Conservation (phyloP, 495 filamentous ascomycete species). For the Annulohypoxylon maeteangense region DNA sequence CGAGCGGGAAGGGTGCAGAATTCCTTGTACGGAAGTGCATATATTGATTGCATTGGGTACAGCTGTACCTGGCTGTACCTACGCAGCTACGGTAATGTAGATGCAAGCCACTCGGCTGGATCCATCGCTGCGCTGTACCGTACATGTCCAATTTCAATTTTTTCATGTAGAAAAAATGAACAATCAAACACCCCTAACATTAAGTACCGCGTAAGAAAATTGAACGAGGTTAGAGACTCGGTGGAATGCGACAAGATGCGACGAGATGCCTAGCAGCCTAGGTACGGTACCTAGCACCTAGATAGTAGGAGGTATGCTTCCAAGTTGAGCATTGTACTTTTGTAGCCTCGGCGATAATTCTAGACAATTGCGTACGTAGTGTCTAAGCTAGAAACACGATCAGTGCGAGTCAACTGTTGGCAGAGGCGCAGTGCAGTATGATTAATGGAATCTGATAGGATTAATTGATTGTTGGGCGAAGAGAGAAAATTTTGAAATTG, state of each 20-base stretch:
- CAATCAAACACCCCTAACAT: slow-evolving; percentile 2
- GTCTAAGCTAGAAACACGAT: slow-evolving; percentile 18
- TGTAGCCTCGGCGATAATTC: slow-evolving; percentile 26
- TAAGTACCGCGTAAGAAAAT: slow-evolving; percentile 4
- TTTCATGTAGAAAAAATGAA: slow-evolving; percentile 2
- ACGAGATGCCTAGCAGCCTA: too few species aligned
- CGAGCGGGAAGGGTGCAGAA: slow-evolving; percentile 39
- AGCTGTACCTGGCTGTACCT: neutral
- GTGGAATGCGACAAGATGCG: slow-evolving; percentile 37
- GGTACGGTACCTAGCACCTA: too few species aligned
- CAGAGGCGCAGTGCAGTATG: slow-evolving; percentile 25
- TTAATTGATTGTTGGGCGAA: slow-evolving; percentile 17
- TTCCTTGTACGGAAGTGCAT: slow-evolving; percentile 26
- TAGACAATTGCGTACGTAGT: slow-evolving; percentile 22
- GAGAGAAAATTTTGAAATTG: slow-evolving; percentile 21
- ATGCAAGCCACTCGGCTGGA: slow-evolving; percentile 37
- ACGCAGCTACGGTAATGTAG: slow-evolving; percentile 12
- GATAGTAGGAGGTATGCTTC: too few species aligned
- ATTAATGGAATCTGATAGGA: slow-evolving; percentile 31
- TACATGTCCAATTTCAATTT: slow-evolving; percentile 6
- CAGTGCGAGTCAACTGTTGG: slow-evolving; percentile 16
- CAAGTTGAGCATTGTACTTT: slow-evolving; percentile 25
- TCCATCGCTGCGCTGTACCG: slow-evolving; percentile 16
- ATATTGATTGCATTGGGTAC: slow-evolving; percentile 23
- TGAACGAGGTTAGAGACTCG: slow-evolving; percentile 13